Evolutionary conservation across 169 alveolate species (phyloP).

Genomic region (Plasmodium inui): DNA sequence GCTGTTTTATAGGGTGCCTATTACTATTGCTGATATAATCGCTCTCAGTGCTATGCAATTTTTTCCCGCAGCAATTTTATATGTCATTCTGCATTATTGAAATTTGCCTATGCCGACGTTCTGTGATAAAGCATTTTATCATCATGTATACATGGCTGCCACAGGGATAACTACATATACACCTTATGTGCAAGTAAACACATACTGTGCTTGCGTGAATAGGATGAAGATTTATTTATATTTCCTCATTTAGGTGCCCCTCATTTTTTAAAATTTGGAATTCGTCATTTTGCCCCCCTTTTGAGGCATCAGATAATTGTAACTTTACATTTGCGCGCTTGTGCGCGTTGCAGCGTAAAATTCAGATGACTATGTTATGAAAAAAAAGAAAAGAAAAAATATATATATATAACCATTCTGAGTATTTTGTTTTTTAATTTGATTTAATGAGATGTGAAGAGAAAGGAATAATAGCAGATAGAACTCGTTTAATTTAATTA

Average conservation of each 20-base stretch:
- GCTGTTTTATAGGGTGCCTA: background rate
- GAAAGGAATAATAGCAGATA: background rate
- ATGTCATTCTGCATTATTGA: background rate
- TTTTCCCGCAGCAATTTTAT: background rate
- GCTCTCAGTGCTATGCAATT: background rate
- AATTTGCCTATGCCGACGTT: background rate
- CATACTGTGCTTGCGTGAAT: background rate
- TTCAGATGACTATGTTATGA: background rate
- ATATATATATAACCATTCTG: background rate
- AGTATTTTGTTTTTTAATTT: background rate
- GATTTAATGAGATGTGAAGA: background rate
- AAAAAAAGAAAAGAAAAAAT: background rate
- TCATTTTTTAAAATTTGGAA: background rate
- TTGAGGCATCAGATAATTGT: background rate
- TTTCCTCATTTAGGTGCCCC: background rate
- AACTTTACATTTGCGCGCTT: background rate
- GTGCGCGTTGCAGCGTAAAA: background rate
- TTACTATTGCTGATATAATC: background rate
- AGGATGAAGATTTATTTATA: background rate
- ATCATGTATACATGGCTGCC: background rate
- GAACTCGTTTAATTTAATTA: background rate
- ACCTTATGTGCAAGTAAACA: background rate
- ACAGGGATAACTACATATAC: background rate
- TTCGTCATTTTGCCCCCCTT: background rate
- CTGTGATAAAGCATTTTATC: background rate